Conservation (phyloP, 2,329 filamentous ascomycete species). For the Metarhizium humberi region DNA sequence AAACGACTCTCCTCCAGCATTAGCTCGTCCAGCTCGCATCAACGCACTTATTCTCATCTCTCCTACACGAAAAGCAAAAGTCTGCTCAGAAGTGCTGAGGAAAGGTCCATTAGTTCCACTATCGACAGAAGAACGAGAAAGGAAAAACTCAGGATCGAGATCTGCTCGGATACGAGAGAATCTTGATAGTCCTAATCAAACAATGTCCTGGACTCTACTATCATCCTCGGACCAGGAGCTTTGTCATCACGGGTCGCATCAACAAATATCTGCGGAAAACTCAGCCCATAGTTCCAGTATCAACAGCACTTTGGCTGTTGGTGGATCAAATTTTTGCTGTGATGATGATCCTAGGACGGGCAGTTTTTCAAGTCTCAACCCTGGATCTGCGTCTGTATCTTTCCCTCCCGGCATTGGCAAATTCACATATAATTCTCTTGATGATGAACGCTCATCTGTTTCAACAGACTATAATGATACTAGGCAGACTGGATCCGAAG, state of each 20-base stretch:
- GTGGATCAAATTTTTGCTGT: not conserved
- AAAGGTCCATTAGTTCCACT: not conserved
- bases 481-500: not conserved
- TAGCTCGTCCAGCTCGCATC: not conserved
- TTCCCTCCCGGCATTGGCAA: not conserved
- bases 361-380: not conserved
- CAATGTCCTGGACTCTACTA: not conserved
- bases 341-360: not conserved
- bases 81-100: not conserved
- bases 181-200: not conserved
- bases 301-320: not conserved
- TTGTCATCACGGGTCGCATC: not conserved
- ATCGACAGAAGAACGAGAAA: not conserved
- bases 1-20: not conserved
- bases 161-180: not conserved
- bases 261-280: not conserved
- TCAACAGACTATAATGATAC: not conserved
- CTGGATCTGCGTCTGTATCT: not conserved
- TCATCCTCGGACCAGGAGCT: not conserved
- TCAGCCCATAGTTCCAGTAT: not conserved
- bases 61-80: not conserved
- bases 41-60: not conserved
- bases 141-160: not conserved
- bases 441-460: not conserved
- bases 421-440: not conserved